A percentile compares a stretch with the other conserved stretches of the same genome.
phyloP scores from a whole-genome alignment of 805 yeast species.

The Myxozyma sirexii region DNA sequence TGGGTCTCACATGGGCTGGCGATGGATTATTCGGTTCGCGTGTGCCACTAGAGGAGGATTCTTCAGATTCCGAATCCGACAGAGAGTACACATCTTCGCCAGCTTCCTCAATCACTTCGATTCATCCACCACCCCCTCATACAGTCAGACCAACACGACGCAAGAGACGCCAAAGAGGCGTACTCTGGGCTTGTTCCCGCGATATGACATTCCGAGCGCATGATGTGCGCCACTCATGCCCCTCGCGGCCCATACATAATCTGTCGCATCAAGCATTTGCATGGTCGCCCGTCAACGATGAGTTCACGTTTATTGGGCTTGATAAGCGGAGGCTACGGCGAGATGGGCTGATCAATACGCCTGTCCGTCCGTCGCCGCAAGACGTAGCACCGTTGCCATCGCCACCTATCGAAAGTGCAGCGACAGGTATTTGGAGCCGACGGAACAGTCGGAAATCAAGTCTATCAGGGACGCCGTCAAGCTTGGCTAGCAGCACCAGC shows the following conservation, averaged over 20 bases:
- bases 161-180: constrained; percentile 17
- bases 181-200: constrained; percentile 54
- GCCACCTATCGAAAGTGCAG: not conserved
- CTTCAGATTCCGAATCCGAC: not conserved
- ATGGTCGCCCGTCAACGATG: constrained; percentile 58
- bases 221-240: constrained; percentile 46
- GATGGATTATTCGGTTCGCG: constrained; percentile 22
- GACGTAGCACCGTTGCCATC: not conserved
- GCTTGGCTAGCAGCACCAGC: constrained; percentile 5
- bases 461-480: not conserved
- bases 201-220: constrained; percentile 55
- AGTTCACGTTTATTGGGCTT: constrained; percentile 48
- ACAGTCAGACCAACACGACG: not conserved
- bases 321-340: constrained; percentile 15
- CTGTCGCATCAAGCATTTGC: constrained; percentile 55
- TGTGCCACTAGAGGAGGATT: not conserved
- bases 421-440: not conserved
- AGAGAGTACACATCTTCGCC: not conserved
- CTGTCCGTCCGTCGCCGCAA: not conserved
- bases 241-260: constrained; percentile 52
- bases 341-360: constrained; percentile 18
- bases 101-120: not conserved
- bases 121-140: not conserved
- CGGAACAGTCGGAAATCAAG: not conserved
- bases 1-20: constrained; percentile 60